phyloP scores from a whole-genome alignment of 352 stramenopile genomes.

The Phytophthora pini region DNA sequence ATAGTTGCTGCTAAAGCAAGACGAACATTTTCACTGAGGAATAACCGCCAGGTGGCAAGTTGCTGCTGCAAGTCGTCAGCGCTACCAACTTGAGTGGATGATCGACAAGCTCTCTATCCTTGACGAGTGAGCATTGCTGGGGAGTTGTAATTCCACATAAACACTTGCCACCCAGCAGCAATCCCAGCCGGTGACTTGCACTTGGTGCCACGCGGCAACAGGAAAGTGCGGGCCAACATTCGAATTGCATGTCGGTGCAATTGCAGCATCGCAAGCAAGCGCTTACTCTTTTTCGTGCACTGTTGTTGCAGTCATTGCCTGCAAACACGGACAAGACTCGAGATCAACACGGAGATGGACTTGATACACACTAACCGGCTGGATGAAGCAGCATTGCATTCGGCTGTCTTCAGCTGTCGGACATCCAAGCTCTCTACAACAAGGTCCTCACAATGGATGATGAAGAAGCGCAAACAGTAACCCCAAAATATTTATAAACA shows the following conservation, averaged over 20 bases:
- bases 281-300: constrained; percentile 1
- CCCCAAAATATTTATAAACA: no score
- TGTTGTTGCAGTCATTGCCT: no score
- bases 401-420: neutral
- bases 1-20: neutral
- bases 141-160: constrained; percentile 9
- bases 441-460: neutral
- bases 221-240: neutral
- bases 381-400: neutral
- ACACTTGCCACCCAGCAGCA: constrained; percentile 27
- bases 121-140: constrained; percentile 7
- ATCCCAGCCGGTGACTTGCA: constrained; percentile 18
- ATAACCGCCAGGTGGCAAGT: neutral
- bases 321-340: no score
- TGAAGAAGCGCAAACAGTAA: no score
- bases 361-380: neutral
- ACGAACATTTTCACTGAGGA: no score
- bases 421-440: neutral
- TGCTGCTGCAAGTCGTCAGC: neutral
- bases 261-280: constrained; percentile 4
- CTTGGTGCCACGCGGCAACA: neutral
- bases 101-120: constrained; percentile 11
- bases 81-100: constrained; percentile 4
- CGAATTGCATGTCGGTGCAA: neutral
- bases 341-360: no score